Conservation (phyloP, 257 asterid species). For the Capsicum rhomboideum region DNA sequence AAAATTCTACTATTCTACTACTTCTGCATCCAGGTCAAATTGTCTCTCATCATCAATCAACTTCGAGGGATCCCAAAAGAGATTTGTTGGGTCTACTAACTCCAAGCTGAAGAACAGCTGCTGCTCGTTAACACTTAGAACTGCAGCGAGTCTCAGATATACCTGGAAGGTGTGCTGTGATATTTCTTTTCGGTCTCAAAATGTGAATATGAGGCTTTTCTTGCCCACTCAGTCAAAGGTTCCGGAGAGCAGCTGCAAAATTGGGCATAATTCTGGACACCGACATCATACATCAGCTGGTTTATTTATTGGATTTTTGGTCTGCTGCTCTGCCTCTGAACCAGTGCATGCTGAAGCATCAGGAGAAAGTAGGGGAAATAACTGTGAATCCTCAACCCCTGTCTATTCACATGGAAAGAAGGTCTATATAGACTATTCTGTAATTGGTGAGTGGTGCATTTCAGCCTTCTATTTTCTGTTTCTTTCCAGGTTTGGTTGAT, state of each 20-base stretch:
- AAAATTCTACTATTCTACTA: slow-evolving; percentile 13
- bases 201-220: slow-evolving; percentile 34
- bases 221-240: slow-evolving; percentile 28
- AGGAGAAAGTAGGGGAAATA: slow-evolving; percentile 24
- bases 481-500: neutral
- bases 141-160: slow-evolving; percentile 18
- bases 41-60: slow-evolving; percentile 17
- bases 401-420: slow-evolving; percentile 49
- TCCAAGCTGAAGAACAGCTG: slow-evolving; percentile 21
- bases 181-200: slow-evolving; percentile 29
- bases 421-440: slow-evolving; percentile 58
- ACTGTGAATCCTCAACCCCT: slow-evolving; percentile 17
- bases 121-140: slow-evolving; percentile 32
- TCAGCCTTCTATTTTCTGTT: neutral
- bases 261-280: slow-evolving; percentile 34
- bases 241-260: slow-evolving; percentile 18
- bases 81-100: slow-evolving; percentile 14
- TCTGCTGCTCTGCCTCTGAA: slow-evolving; percentile 52
- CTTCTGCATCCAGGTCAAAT: slow-evolving; percentile 18
- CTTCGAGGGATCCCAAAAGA: slow-evolving; percentile 25
- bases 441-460: slow-evolving; percentile 41
- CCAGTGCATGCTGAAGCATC: slow-evolving; percentile 54
- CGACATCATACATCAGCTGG: slow-evolving; percentile 33
- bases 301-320: slow-evolving; percentile 43
- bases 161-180: slow-evolving; percentile 16